These are phyloP conservation scores for Starmerella bombi DNA, from an alignment of 805 yeast genomes.

Conservation along the genomic window DNA sequence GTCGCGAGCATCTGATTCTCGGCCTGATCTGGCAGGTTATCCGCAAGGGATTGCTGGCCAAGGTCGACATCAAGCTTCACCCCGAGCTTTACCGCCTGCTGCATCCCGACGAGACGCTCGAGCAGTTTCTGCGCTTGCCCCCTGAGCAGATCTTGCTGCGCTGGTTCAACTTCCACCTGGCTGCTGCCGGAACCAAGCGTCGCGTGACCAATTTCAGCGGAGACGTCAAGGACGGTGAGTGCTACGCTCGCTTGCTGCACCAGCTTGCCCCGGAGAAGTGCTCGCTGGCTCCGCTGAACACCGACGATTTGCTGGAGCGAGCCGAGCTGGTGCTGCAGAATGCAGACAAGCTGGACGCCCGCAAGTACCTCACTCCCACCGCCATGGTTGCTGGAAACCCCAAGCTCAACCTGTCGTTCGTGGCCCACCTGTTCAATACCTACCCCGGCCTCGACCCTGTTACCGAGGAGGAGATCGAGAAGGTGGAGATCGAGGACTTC, in stretches of 20 bases:
- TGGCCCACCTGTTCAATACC: conserved; percentile 92
- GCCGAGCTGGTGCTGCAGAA: conserved; percentile 77
- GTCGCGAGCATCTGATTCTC: conserved; percentile 86
- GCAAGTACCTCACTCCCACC: conserved; percentile 89
- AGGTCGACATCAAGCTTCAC: conserved; percentile 89
- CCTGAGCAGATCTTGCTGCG: conserved; percentile 94
- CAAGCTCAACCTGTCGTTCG: conserved; percentile 89
- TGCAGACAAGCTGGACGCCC: conserved; percentile 83
- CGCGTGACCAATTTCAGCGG: conserved; percentile 73
- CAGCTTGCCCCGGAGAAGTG: conserved; percentile 79
- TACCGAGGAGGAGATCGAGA: conserved; percentile 61
- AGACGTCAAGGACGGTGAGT: conserved; percentile 91
- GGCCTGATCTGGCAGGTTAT: conserved; percentile 98
- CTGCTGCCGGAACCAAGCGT: conserved; percentile 81
- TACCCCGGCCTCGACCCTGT: conserved; percentile 94
- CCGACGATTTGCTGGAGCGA: conserved; percentile 56
- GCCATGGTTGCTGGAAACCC: conserved; percentile 94
- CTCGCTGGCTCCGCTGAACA: conserved; percentile 70
- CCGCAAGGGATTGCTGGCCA: conserved; percentile 85
- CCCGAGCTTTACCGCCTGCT: conserved; percentile 90
- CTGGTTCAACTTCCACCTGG: conserved; percentile 94
- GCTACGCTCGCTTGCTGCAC: conserved; percentile 75
- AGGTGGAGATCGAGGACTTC: conserved; percentile 89
- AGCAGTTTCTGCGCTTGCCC: conserved; percentile 89
- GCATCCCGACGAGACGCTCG: conserved; percentile 93